phyloP scores from a whole-genome alignment of 305 asterid species.

The Caryopteris hybrid region DNA sequence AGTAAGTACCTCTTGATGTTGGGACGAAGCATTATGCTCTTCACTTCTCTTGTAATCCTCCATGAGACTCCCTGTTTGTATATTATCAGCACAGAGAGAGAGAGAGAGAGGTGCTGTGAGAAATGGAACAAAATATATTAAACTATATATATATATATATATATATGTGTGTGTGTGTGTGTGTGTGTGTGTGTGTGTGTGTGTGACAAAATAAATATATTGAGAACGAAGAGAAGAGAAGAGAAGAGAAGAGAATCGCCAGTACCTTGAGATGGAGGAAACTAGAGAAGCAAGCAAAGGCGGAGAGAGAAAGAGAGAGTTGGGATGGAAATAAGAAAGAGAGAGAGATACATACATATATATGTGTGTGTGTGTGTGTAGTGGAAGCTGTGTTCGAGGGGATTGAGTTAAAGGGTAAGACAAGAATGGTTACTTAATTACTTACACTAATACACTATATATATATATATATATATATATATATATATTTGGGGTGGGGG shows the following conservation, averaged over 20 bases:
- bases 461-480: too few species aligned
- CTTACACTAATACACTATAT: too few species aligned
- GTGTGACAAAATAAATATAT: too few species aligned
- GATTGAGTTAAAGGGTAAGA: slow-evolving; percentile 9
- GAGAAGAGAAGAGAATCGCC: slow-evolving; percentile 26
- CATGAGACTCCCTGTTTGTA: slow-evolving; percentile 26
- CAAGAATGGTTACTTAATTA: too few species aligned
- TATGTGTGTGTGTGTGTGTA: background rate
- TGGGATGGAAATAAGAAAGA: slow-evolving; percentile 8
- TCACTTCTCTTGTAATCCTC: slow-evolving; percentile 42
- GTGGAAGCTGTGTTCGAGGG: background rate
- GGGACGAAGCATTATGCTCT: slow-evolving; percentile 24
- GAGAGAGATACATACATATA: background rate
- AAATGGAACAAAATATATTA: background rate
- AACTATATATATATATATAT: background rate
- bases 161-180: too few species aligned
- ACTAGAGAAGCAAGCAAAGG: slow-evolving; percentile 33
- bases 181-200: too few species aligned
- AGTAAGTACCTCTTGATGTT: slow-evolving; percentile 33
- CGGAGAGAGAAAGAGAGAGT: background rate
- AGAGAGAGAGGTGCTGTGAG: slow-evolving; percentile 20
- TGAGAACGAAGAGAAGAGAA: too few species aligned
- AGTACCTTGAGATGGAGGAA: slow-evolving; percentile 40
- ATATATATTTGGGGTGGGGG: background rate
- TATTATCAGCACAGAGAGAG: background rate